Percentiles rank a stretch among this genome's conserved stretches.
Evolutionary conservation across 2,329 filamentous ascomycete genomes (phyloP).

Genomic region (Xylariales sp.): DNA sequence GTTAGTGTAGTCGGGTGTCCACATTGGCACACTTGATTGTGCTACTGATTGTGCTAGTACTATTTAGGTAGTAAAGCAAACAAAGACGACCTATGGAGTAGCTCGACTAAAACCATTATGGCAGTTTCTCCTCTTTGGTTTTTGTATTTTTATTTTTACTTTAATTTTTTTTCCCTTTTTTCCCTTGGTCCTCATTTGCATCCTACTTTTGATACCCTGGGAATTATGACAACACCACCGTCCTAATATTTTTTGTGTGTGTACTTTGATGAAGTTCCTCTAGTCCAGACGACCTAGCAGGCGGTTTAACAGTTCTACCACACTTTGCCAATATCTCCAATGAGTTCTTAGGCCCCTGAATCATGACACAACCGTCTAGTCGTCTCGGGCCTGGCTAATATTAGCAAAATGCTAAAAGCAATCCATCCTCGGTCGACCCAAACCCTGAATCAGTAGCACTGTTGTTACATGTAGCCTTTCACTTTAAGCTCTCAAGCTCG

Average conservation of each 20-base stretch:
- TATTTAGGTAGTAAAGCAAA: conserved; percentile 19
- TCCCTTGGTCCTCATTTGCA: background rate
- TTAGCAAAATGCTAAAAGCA: conserved; percentile 33
- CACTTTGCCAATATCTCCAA: conserved; percentile 1
- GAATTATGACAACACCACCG: conserved; percentile 17
- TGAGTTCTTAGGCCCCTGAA: conserved; percentile 23
- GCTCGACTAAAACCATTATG: conserved; percentile 7
- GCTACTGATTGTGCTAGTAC: conserved; percentile 17
- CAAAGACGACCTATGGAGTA: conserved; percentile 11
- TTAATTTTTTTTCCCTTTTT: background rate
- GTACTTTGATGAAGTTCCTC: background rate
- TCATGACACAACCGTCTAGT: conserved; percentile 29
- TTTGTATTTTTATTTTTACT: no score
- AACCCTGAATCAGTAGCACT: conserved; percentile 25
- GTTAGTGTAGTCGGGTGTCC: background rate
- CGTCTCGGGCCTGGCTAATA: conserved; percentile 20
- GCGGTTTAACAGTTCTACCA: conserved; percentile 8
- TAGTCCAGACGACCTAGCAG: conserved; percentile 7
- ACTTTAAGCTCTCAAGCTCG: background rate
- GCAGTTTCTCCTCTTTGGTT: background rate
- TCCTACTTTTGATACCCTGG: conserved; percentile 9
- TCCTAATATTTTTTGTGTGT: background rate
- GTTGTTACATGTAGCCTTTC: conserved; percentile 15
- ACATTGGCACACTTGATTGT: background rate
- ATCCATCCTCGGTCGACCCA: conserved; percentile 17